Percentiles rank a stretch among this genome's conserved stretches.
Evolutionary conservation across 352 stramenopile genomes (phyloP).

Genomic region (Pythium myriotylum): DNA sequence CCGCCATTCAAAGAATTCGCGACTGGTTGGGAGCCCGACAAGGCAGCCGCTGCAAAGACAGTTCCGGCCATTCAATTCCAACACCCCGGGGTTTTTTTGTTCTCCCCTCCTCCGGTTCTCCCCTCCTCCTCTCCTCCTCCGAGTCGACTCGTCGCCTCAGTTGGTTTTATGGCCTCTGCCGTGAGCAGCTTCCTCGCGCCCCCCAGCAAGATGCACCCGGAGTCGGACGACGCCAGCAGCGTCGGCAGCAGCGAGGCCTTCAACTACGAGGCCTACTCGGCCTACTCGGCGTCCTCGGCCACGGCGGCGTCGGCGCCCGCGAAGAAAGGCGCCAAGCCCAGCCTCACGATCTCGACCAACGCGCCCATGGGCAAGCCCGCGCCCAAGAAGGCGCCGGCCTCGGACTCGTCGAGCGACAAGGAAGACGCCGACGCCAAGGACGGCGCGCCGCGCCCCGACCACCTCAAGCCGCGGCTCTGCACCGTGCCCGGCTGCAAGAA

Average conservation of each 20-base stretch:
- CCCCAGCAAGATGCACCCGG: slow-evolving; percentile 29
- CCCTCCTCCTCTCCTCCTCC: background rate
- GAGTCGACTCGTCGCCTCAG: slow-evolving; percentile 35
- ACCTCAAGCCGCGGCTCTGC: slow-evolving; percentile 80
- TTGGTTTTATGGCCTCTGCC: slow-evolving; percentile 68
- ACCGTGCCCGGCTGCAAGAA: slow-evolving; percentile 86
- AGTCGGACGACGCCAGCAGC: slow-evolving; percentile 19
- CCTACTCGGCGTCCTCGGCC: slow-evolving; percentile 16
- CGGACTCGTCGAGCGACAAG: slow-evolving; percentile 12
- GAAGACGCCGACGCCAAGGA: slow-evolving; percentile 14
- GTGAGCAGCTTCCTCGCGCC: slow-evolving; percentile 35
- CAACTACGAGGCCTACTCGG: slow-evolving; percentile 30
- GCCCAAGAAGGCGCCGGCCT: slow-evolving; percentile 15
- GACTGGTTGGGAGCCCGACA: slow-evolving; percentile 21
- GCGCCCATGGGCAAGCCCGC: slow-evolving; percentile 7
- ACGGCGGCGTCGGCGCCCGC: background rate
- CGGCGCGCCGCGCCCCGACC: slow-evolving; percentile 42
- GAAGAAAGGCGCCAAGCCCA: slow-evolving; percentile 12
- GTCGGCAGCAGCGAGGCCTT: slow-evolving; percentile 20
- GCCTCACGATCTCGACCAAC: slow-evolving; percentile 23
- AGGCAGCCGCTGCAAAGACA: slow-evolving; percentile 30
- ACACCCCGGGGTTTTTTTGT: slow-evolving; percentile 27
- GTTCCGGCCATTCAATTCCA: slow-evolving; percentile 24
- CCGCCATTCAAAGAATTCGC: slow-evolving; percentile 27
- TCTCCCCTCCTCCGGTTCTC: slow-evolving; percentile 14